Conservation (phyloP, 768 basidiomycete genomes). For the Strobilomyces confusus region DNA sequence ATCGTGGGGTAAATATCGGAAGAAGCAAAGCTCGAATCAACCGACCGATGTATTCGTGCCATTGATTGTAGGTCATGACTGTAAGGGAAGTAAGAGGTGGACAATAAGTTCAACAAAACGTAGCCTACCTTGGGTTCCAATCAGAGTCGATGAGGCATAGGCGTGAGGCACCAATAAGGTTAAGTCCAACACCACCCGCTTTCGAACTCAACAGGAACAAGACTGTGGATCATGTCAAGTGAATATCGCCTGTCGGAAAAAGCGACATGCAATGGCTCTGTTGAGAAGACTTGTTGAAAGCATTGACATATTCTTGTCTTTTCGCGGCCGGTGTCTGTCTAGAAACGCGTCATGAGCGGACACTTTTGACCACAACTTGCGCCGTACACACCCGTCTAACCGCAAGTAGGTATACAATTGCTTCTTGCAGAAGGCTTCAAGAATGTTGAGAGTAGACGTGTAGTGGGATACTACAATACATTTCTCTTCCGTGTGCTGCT, state of each 20-base stretch:
- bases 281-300: conserved; percentile 79
- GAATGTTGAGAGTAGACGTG: conserved; percentile 87
- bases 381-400: conserved; percentile 68
- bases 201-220: conserved; percentile 92
- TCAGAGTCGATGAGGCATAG: conserved; percentile 86
- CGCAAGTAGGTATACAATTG: conserved; percentile 75
- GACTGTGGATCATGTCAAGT: conserved; percentile 42
- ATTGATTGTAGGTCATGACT: conserved; percentile 95
- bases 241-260: neutral
- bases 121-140: conserved; percentile 82
- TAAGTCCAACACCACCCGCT: conserved; percentile 92
- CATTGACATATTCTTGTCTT: conserved; percentile 82
- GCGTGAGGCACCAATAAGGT: conserved; percentile 87
- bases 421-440: conserved; percentile 81
- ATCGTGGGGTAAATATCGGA: conserved; percentile 8
- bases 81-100: neutral
- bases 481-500: conserved; percentile 83
- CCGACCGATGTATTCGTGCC: conserved; percentile 91
- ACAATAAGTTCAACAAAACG: neutral
- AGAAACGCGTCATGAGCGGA: neutral
- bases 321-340: conserved; percentile 77
- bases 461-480: conserved; percentile 96
- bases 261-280: conserved; percentile 57
- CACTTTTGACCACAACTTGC: neutral
- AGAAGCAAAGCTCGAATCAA: neutral